Base-by-base conservation (phyloP, 495 filamentous ascomycete species). In the Gamarada debralockiae region DNA sequence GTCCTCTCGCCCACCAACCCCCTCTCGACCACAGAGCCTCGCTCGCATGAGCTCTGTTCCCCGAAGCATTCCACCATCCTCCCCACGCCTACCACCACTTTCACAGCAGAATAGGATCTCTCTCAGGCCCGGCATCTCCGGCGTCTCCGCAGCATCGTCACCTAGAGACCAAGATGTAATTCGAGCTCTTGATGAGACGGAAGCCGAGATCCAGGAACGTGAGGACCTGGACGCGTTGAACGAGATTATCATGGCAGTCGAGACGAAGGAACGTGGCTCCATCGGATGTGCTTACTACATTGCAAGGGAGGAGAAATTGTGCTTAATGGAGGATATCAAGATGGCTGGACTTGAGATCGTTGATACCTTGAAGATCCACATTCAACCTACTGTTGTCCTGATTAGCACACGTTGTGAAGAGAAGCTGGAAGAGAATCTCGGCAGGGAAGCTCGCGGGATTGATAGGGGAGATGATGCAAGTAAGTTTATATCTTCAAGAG, bases 251-350 rank as follows among this genome's bases (percentile, higher is more conserved):
- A 89, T 91, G 79, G 91, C 89, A 1, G 72, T 97, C 23, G 89
- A 97, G 50, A 74, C 90, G 62, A 81, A 77, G 48, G 82, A 87
- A 18, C 71, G 80, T 13, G 84, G 79, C 0, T 86, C 79, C 0
- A 74, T 97, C 13, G 93, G 93, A 4, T 97, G 92, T 64, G 84
- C 88, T 21, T 96, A 93, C 66, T 98, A 92, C 66, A 73, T 85
- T 18, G 84, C 83, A 3, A 68, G 78, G 37, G 83, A 95, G 27
- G 84, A 90, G 63, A 84, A 73, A 42, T 67, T 98, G 12, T 87
- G 85, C 27, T 68, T 97, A 43, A 81, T 95, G 60, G 84, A 92
- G 57, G 93, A 97, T 62, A 76, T 87, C n/a, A 77, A 78, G 31
- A 74, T 84, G 40, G 86, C 86, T 2, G 81, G 79, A 7, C 65